A percentile compares a stretch with the other conserved stretches of the same genome.
phyloP scores from a whole-genome alignment of 345 rosid species.

The Triadica sebifera region DNA sequence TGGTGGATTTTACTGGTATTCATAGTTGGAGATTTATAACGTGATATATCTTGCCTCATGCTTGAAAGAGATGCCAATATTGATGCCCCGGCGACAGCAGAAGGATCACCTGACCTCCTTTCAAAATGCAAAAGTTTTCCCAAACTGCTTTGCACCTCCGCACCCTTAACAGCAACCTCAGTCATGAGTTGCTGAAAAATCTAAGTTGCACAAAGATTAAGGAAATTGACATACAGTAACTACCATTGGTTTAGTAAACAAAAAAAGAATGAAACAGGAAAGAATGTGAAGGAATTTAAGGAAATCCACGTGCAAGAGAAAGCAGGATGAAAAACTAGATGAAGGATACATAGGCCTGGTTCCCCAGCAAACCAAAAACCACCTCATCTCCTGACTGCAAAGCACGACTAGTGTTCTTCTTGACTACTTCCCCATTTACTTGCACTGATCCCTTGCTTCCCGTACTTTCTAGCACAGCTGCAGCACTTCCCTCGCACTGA shows the following conservation, averaged over 20 bases:
- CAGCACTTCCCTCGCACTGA: slow-evolving; percentile 62
- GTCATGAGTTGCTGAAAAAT: slow-evolving; percentile 64
- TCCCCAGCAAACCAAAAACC: slow-evolving; percentile 53
- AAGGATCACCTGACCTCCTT: slow-evolving; percentile 67
- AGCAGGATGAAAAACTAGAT: not conserved
- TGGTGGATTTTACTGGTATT: slow-evolving; percentile 45
- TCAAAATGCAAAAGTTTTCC: slow-evolving; percentile 55
- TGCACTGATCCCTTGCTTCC: slow-evolving; percentile 71
- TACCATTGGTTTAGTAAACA: not conserved
- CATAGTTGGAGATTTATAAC: slow-evolving; percentile 52
- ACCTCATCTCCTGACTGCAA: slow-evolving; percentile 82
- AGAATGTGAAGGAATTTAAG: slow-evolving; percentile 29
- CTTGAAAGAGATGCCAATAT: slow-evolving; percentile 70
- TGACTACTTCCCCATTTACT: slow-evolving; percentile 57
- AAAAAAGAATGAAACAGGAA: not conserved
- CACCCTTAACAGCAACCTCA: slow-evolving; percentile 53
- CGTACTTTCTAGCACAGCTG: slow-evolving; percentile 60
- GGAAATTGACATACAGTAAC: slow-evolving; percentile 29
- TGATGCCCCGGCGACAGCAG: slow-evolving; percentile 73
- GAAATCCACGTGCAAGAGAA: slow-evolving; percentile 14
- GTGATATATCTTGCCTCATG: slow-evolving; percentile 55
- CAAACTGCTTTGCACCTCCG: slow-evolving; percentile 45
- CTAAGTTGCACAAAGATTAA: slow-evolving; percentile 41
- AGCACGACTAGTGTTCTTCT: slow-evolving; percentile 37
- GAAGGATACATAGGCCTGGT: slow-evolving; percentile 84